These are phyloP conservation scores for Lepidium campestre DNA, from an alignment of 441 rosid genomes.

Conservation along the genomic window DNA sequence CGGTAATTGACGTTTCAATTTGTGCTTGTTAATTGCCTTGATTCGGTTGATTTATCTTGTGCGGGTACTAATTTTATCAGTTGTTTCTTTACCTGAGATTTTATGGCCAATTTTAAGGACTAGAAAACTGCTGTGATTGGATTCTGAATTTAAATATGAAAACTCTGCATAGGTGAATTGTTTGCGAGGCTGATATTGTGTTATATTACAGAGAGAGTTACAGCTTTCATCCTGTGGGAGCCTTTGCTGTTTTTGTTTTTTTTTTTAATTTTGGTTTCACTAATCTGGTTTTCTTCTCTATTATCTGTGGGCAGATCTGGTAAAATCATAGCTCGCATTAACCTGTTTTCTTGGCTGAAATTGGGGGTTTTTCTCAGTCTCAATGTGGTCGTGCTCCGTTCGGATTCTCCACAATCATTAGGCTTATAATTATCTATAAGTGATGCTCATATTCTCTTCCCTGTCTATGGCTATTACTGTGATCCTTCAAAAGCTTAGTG, in stretches of 20 bases:
- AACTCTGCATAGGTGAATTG: neutral
- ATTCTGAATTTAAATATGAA: neutral
- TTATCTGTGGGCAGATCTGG: neutral
- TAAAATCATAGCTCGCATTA: neutral
- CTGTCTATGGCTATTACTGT: slow-evolving; percentile 29
- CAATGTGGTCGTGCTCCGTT: slow-evolving; percentile 16
- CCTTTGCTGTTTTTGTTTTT: neutral
- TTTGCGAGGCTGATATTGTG: neutral
- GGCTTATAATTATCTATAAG: slow-evolving; percentile 13
- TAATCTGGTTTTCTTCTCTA: neutral
- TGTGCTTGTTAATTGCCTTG: neutral
- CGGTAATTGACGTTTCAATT: neutral
- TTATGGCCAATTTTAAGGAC: neutral
- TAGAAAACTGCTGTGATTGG: neutral
- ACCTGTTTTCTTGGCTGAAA: neutral
- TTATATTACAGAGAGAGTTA: neutral
- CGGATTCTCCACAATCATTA: neutral
- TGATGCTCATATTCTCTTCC: slow-evolving; percentile 46
- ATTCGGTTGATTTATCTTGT: neutral
- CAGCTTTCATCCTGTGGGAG: neutral
- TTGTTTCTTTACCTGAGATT: neutral
- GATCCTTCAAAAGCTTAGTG: slow-evolving; percentile 52
- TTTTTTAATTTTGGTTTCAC: neutral
- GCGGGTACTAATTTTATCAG: neutral
- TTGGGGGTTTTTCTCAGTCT: slow-evolving; percentile 1